A percentile compares a stretch with the other conserved stretches of the same genome.
Evolutionary conservation across 257 asterid species (phyloP).

Genomic region (Solanum etuberosum): DNA sequence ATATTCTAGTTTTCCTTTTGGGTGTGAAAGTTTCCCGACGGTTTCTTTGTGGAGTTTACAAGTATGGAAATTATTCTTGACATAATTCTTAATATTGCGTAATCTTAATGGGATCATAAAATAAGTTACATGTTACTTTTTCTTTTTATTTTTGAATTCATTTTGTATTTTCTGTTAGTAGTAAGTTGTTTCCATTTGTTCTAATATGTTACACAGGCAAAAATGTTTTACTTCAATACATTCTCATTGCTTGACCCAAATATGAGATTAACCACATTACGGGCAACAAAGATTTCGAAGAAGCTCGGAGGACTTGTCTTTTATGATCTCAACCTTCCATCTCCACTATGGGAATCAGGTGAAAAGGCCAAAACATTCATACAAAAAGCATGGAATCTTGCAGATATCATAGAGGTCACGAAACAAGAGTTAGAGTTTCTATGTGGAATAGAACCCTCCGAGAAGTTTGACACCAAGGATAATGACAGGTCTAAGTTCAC

Average conservation of each 20-base stretch:
- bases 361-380: conserved; percentile 63
- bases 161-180: not conserved
- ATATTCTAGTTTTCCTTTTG: not conserved
- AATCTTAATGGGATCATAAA: not conserved
- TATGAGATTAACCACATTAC: conserved; percentile 65
- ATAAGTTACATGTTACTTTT: not conserved
- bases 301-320: conserved; percentile 61
- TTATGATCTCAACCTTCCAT: conserved; percentile 81
- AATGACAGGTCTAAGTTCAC: conserved; percentile 58
- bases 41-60: not conserved
- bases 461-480: conserved; percentile 55
- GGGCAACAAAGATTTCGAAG: conserved; percentile 56
- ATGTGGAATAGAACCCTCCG: conserved; percentile 58
- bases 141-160: not conserved
- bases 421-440: conserved; percentile 94
- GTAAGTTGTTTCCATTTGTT: not conserved
- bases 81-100: not conserved
- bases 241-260: conserved; percentile 66
- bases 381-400: conserved; percentile 56
- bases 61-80: not conserved
- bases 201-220: conserved; percentile 43
- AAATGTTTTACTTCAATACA: conserved; percentile 87
- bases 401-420: conserved; percentile 78
- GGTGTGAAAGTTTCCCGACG: not conserved
- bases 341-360: conserved; percentile 73